Evolutionary conservation across 306 rosid genomes (phyloP).

Genomic region (Acacia acuminata): DNA sequence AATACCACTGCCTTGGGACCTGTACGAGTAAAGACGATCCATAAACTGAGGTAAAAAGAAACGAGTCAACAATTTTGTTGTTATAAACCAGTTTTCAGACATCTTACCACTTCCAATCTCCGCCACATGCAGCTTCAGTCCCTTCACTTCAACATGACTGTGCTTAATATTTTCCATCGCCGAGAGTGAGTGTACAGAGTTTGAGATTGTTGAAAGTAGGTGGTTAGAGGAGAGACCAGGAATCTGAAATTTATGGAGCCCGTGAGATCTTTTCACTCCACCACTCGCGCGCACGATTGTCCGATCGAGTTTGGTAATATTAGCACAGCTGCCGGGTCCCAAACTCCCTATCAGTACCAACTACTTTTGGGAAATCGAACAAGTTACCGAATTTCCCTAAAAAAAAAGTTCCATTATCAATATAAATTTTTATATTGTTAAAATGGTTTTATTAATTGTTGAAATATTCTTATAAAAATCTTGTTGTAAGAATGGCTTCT

Average conservation of each 20-base stretch:
- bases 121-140: constrained; percentile 71
- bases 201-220: background rate
- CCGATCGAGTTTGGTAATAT: background rate
- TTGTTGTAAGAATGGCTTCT: no score
- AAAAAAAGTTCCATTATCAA: no score
- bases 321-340: no score
- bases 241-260: background rate
- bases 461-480: no score
- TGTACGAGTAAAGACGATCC: constrained; percentile 11
- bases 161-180: constrained; percentile 67
- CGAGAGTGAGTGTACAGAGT: background rate
- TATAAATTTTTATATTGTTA: no score
- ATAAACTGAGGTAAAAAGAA: background rate
- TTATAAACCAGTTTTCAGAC: no score
- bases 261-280: background rate
- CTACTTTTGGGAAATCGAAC: no score
- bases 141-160: constrained; percentile 56
- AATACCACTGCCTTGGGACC: constrained; percentile 68
- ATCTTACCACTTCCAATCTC: constrained; percentile 53
- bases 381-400: no score
- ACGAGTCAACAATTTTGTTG: background rate
- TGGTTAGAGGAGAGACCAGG: background rate
- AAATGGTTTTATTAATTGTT: no score
- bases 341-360: no score
- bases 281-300: background rate